Percentiles rank a stretch among this genome's conserved stretches.
Evolutionary conservation across 176 grass and related monocot species (phyloP).

Genomic region (Aegilops speltoides): DNA sequence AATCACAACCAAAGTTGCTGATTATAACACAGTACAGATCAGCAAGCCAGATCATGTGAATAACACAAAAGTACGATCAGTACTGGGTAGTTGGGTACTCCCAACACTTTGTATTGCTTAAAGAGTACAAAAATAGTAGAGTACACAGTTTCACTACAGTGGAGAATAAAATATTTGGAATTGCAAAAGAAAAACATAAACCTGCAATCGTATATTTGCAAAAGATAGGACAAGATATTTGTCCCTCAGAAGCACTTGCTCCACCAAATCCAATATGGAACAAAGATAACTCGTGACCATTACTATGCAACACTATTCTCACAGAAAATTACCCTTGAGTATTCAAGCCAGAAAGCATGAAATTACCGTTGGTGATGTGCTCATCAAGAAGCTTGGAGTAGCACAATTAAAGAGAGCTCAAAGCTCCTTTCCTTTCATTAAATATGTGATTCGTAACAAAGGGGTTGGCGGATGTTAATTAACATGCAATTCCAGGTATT

Average conservation of each 20-base stretch:
- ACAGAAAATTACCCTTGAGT: too few species aligned
- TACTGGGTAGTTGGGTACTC: not conserved
- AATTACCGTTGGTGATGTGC: not conserved
- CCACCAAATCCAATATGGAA: not conserved
- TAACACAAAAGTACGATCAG: not conserved
- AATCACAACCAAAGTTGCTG: too few species aligned
- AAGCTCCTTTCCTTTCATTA: not conserved
- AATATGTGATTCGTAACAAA: not conserved
- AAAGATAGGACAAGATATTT: not conserved
- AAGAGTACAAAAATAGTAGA: not conserved
- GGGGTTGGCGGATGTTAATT: not conserved
- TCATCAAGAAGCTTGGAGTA: not conserved
- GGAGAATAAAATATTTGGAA: not conserved
- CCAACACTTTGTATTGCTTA: not conserved
- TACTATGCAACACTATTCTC: too few species aligned
- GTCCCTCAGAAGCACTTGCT: not conserved
- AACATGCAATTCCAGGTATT: not conserved
- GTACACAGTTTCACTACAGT: not conserved
- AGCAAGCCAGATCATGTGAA: not conserved
- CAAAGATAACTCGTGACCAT: not conserved
- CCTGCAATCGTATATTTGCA: not conserved
- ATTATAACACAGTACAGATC: not conserved
- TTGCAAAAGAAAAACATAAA: not conserved
- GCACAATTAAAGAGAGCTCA: slow-evolving; percentile 12
- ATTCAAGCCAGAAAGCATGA: too few species aligned